Evolutionary conservation across 805 yeast genomes (phyloP).

Genomic region (Lachancea fermentati): DNA sequence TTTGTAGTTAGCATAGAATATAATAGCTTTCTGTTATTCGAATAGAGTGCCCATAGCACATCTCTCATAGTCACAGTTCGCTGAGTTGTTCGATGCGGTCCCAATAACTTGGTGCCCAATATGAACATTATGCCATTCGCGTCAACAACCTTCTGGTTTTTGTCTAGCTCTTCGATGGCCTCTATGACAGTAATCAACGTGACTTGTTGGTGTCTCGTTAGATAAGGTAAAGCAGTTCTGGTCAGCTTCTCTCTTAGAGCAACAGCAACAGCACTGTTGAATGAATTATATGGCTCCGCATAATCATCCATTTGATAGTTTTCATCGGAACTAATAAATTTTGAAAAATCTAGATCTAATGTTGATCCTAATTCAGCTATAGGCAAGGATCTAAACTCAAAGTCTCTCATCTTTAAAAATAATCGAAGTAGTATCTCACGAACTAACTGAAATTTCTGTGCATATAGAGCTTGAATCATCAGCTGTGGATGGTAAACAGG

Average conservation of each 20-base stretch:
- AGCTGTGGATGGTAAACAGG: slow-evolving; percentile 91
- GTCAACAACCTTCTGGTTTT: slow-evolving; percentile 32
- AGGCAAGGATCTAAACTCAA: slow-evolving; percentile 39
- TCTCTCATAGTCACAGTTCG: slow-evolving; percentile 67
- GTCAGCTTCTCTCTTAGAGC: slow-evolving; percentile 55
- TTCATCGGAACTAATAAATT: slow-evolving; percentile 21
- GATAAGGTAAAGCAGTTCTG: slow-evolving; percentile 62
- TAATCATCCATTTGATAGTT: slow-evolving; percentile 22
- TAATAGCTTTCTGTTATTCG: slow-evolving; percentile 67
- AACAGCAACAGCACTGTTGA: slow-evolving; percentile 40
- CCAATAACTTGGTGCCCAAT: slow-evolving; percentile 64
- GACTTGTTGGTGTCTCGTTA: slow-evolving; percentile 88
- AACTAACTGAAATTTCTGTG: slow-evolving; percentile 51
- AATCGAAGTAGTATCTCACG: slow-evolving; percentile 51
- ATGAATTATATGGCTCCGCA: slow-evolving; percentile 38
- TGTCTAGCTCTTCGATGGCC: slow-evolving; percentile 52
- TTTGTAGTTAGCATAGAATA: slow-evolving; percentile 39
- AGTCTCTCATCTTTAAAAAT: slow-evolving; percentile 48
- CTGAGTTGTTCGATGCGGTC: slow-evolving; percentile 47
- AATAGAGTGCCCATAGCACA: slow-evolving; percentile 80
- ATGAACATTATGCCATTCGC: slow-evolving; percentile 64
- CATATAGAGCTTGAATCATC: slow-evolving; percentile 65
- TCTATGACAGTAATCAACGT: slow-evolving; percentile 68
- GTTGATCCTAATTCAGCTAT: slow-evolving; percentile 27
- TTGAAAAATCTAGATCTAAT: slow-evolving; percentile 25